A percentile compares a stretch with the other conserved stretches of the same genome.
Conservation (phyloP, 306 rosid genomes). For the Prunus campanulata region DNA sequence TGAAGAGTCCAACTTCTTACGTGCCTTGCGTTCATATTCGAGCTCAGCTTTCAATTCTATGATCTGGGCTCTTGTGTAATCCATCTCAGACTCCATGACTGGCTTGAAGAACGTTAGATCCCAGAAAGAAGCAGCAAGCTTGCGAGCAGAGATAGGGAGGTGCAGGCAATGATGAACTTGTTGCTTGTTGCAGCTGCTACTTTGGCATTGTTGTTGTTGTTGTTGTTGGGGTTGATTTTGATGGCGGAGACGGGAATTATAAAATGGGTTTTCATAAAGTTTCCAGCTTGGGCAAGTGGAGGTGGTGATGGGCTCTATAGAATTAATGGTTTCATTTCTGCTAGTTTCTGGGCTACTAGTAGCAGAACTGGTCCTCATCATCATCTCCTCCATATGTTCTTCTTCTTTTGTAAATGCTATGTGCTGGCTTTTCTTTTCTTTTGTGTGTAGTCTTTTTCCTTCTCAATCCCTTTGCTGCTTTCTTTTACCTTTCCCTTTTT, state of each 20-base stretch:
- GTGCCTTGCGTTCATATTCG: slow-evolving; percentile 38
- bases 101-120: slow-evolving; percentile 35
- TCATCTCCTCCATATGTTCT: slow-evolving; percentile 34
- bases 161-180: slow-evolving; percentile 22
- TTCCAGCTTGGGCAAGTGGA: slow-evolving; percentile 52
- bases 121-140: slow-evolving; percentile 46
- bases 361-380: slow-evolving; percentile 25
- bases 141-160: slow-evolving; percentile 36
- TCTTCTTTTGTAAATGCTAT: not conserved
- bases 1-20: slow-evolving; percentile 34
- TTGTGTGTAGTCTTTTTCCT: slow-evolving; percentile 13
- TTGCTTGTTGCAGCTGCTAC: slow-evolving; percentile 5
- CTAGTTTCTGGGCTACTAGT: slow-evolving; percentile 24
- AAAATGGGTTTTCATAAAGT: slow-evolving; percentile 58
- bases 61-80: slow-evolving; percentile 36
- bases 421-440: slow-evolving; percentile 2
- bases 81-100: slow-evolving; percentile 39
- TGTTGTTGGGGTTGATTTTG: not conserved
- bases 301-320: slow-evolving; percentile 24
- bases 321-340: slow-evolving; percentile 18
- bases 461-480: slow-evolving; percentile 12
- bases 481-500: slow-evolving; percentile 11
- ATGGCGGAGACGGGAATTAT: slow-evolving; percentile 29
- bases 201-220: slow-evolving; percentile 14
- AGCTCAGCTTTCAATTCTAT: slow-evolving; percentile 43